Evolutionary conservation across 148 eudicot species (phyloP).

Genomic region (Rhododendron griersonianum): DNA sequence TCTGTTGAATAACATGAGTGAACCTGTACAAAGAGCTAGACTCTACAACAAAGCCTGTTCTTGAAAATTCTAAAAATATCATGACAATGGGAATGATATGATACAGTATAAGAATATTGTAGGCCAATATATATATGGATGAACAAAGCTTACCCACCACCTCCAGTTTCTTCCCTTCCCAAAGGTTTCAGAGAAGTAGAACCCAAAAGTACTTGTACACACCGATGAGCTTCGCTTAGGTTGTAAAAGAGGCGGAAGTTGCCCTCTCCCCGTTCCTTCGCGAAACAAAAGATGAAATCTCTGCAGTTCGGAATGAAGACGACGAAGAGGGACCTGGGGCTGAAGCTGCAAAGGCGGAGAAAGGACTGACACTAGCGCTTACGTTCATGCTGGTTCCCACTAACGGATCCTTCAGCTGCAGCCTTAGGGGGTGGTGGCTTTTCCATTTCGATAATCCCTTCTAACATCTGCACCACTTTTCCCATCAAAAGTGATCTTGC

Average conservation of each 20-base stretch:
- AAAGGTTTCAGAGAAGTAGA: not conserved
- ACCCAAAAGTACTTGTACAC: not conserved
- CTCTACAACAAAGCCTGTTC: not conserved
- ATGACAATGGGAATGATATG: not conserved
- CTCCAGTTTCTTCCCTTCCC: no score
- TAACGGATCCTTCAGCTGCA: conserved; percentile 29
- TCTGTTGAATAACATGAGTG: not conserved
- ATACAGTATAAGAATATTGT: not conserved
- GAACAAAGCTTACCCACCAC: not conserved
- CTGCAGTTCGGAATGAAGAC: conserved; percentile 33
- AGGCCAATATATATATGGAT: no score
- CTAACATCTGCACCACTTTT: conserved; percentile 81
- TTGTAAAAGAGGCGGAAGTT: conserved; percentile 32
- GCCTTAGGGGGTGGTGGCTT: conserved; percentile 64
- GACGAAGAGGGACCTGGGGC: conserved; percentile 29
- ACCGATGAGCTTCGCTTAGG: conserved; percentile 25
- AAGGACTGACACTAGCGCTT: conserved; percentile 33
- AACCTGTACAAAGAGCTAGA: not conserved
- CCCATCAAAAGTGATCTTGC: conserved; percentile 41
- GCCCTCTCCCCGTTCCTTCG: conserved; percentile 43
- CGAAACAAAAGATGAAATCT: conserved; percentile 26
- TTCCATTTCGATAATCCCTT: conserved; percentile 60
- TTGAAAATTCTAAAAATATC: not conserved
- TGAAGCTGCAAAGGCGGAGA: conserved; percentile 33
- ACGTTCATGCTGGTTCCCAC: conserved; percentile 41